Conservation (phyloP, 73 alveolate genomes). For the Symbiodinium pilosum region DNA sequence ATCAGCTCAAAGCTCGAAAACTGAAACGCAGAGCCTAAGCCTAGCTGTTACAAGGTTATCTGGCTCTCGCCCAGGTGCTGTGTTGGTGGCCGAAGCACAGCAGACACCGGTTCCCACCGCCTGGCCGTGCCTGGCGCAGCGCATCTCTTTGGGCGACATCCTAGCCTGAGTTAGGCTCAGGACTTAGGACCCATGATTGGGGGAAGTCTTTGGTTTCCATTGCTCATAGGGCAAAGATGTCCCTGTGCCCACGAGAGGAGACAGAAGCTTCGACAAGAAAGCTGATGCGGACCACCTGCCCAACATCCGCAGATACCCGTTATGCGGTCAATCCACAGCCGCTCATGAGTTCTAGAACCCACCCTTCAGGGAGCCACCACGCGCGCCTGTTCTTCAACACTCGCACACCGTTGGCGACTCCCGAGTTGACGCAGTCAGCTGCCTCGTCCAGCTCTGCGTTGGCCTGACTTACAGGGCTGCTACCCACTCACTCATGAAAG, state of each 20-base stretch:
- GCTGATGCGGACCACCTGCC: too few species aligned
- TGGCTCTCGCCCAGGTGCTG: constrained; percentile 64
- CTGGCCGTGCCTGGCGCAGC: constrained; percentile 59
- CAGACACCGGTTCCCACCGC: constrained; percentile 86
- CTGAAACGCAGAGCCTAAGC: too few species aligned
- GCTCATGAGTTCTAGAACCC: too few species aligned
- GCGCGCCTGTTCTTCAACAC: constrained; percentile 83
- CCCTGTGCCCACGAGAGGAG: too few species aligned
- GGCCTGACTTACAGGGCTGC: not conserved
- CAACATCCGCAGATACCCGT: too few species aligned
- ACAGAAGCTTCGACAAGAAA: too few species aligned
- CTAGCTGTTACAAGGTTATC: too few species aligned
- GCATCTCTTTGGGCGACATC: not conserved
- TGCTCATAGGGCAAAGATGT: not conserved
- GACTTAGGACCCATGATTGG: not conserved
- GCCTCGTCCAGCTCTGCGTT: constrained; percentile 4
- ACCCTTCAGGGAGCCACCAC: too few species aligned
- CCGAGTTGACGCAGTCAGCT: constrained; percentile 41
- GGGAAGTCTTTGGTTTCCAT: not conserved
- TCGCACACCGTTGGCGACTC: constrained; percentile 72
- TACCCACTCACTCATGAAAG: not conserved
- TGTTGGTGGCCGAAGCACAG: constrained; percentile 89
- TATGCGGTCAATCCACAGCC: too few species aligned
- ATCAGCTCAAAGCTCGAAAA: too few species aligned
- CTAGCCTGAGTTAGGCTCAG: not conserved